These are phyloP conservation scores for Iberis amara DNA, from an alignment of 441 rosid genomes.

Conservation along the genomic window DNA sequence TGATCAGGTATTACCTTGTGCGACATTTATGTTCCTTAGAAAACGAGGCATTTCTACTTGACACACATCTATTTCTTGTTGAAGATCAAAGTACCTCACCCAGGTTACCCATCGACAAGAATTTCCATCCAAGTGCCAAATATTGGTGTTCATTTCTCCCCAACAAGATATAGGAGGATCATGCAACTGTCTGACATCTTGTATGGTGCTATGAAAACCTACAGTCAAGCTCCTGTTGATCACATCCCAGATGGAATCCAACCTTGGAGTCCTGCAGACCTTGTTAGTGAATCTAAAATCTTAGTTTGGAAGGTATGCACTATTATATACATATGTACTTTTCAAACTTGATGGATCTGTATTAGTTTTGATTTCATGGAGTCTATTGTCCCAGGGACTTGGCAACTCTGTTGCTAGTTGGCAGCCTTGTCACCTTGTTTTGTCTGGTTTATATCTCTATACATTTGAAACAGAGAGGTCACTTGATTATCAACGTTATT, in stretches of 20 bases:
- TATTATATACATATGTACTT: slow-evolving; percentile 13
- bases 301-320: slow-evolving; percentile 88
- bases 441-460: slow-evolving; percentile 86
- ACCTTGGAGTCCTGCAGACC: slow-evolving; percentile 72
- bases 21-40: slow-evolving; percentile 20
- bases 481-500: slow-evolving; percentile 69
- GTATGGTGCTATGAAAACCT: slow-evolving; percentile 48
- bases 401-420: slow-evolving; percentile 91
- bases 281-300: slow-evolving; percentile 67
- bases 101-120: slow-evolving; percentile 83
- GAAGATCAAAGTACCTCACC: slow-evolving; percentile 86
- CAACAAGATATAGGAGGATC: slow-evolving; percentile 69
- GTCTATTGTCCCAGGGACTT: slow-evolving; percentile 64
- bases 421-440: slow-evolving; percentile 88
- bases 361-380: slow-evolving; percentile 13
- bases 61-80: slow-evolving; percentile 27
- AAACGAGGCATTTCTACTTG: slow-evolving; percentile 16
- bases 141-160: slow-evolving; percentile 94
- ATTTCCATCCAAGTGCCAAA: slow-evolving; percentile 94
- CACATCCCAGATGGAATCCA: slow-evolving; percentile 53
- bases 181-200: slow-evolving; percentile 66
- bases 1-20: slow-evolving; percentile 65
- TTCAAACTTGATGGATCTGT: slow-evolving; percentile 15
- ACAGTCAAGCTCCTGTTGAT: slow-evolving; percentile 64
- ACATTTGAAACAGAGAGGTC: slow-evolving; percentile 79